phyloP scores from a whole-genome alignment of 2,329 filamentous ascomycete species.

The Stemphylium vesicarium region DNA sequence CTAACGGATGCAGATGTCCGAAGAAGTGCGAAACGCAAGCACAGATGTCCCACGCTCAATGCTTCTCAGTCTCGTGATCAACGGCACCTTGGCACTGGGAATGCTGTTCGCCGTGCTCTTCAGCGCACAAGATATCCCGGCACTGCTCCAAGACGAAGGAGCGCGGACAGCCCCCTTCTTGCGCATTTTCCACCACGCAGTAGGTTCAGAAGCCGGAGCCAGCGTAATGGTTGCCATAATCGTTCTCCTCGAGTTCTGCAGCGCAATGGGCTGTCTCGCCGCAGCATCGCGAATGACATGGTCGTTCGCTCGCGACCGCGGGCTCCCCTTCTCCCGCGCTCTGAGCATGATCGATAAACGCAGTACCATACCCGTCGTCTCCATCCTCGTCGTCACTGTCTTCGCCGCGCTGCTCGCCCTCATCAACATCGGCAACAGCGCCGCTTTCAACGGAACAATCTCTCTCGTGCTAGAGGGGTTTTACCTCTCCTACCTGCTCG shows the following conservation, averaged over 20 bases:
- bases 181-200: slow-evolving; percentile 53
- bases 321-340: slow-evolving; percentile 47
- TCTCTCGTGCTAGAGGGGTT: slow-evolving; percentile 46
- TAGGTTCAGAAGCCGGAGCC: slow-evolving; percentile 48
- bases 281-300: slow-evolving; percentile 53
- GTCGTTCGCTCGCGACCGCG: slow-evolving; percentile 54
- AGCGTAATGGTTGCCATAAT: slow-evolving; percentile 57
- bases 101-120: slow-evolving; percentile 53
- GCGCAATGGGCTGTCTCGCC: slow-evolving; percentile 50
- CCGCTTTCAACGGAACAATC: slow-evolving; percentile 46
- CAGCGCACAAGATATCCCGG: slow-evolving; percentile 43
- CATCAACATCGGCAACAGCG: slow-evolving; percentile 60
- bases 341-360: slow-evolving; percentile 44
- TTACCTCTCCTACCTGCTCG: slow-evolving; percentile 46
- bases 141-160: slow-evolving; percentile 21
- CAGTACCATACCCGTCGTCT: slow-evolving; percentile 53
- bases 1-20: slow-evolving; percentile 42
- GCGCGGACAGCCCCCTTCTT: slow-evolving; percentile 55
- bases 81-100: slow-evolving; percentile 50
- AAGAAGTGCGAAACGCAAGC: slow-evolving; percentile 49
- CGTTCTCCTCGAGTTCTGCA: slow-evolving; percentile 50
- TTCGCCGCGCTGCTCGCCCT: slow-evolving; percentile 55
- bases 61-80: slow-evolving; percentile 51
- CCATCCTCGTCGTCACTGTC: slow-evolving; percentile 55
- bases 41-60: slow-evolving; percentile 51